Percentiles rank a stretch among this genome's conserved stretches.
Conservation (phyloP, 179 eudicot genomes). For the Silene coronaria region DNA sequence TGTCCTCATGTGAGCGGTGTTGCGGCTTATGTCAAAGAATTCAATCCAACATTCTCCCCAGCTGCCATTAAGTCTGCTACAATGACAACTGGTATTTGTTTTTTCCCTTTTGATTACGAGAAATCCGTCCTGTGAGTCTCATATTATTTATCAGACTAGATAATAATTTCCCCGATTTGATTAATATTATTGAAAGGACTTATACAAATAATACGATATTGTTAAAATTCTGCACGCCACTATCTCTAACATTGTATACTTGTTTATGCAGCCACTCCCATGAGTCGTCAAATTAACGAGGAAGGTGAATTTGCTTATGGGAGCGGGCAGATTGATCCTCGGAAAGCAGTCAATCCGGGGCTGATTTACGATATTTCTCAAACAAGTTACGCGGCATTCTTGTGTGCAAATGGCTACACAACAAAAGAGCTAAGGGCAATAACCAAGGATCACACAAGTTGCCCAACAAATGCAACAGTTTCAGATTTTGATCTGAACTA, state of each 20-base stretch:
- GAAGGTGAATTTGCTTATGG: constrained; percentile 40
- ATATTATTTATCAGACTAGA: too few species aligned
- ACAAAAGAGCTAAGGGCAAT: too few species aligned
- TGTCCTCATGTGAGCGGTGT: constrained; percentile 66
- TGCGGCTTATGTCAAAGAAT: constrained; percentile 60
- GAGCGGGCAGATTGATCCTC: constrained; percentile 48
- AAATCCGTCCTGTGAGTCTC: too few species aligned
- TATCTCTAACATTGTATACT: neutral
- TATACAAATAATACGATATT: too few species aligned
- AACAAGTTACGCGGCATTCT: neutral
- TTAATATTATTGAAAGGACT: too few species aligned
- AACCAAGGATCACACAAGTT: neutral
- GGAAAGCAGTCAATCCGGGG: constrained; percentile 45
- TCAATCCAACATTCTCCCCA: constrained; percentile 65
- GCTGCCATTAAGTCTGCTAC: constrained; percentile 72
- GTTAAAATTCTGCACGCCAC: too few species aligned
- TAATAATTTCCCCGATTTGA: too few species aligned
- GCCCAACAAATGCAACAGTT: neutral
- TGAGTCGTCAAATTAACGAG: constrained; percentile 18
- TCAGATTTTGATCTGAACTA: neutral
- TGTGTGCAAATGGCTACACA: too few species aligned
- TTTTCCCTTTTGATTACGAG: too few species aligned
- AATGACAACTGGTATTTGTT: constrained; percentile 56
- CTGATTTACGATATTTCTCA: too few species aligned
- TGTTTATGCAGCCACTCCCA: constrained; percentile 39